Conservation (phyloP, 768 basidiomycete genomes). For the Lyophyllum semitale region DNA sequence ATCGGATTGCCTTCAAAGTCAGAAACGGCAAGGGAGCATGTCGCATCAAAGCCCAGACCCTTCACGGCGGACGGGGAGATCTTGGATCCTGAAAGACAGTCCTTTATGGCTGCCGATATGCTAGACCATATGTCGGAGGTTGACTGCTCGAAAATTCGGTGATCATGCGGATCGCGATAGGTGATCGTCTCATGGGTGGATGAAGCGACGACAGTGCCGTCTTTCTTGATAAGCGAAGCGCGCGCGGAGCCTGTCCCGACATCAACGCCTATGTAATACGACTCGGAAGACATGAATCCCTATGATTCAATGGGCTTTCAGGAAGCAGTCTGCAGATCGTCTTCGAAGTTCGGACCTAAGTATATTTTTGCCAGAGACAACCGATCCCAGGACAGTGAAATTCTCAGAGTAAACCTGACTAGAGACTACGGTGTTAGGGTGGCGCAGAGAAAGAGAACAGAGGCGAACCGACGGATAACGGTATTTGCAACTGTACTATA, state of each 20-base stretch:
- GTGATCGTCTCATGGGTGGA: conserved; percentile 82
- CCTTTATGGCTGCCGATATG: conserved; percentile 61
- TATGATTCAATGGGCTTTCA: no score
- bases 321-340: no score
- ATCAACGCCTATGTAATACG: conserved; percentile 74
- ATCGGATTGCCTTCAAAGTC: conserved; percentile 75
- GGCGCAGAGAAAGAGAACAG: no score
- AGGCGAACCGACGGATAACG: no score
- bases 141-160: conserved; percentile 96
- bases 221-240: conserved; percentile 72
- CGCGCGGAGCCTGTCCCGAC: conserved; percentile 95
- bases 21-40: conserved; percentile 91
- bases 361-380: no score
- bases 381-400: no score
- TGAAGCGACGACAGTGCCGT: conserved; percentile 76
- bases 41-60: conserved; percentile 94
- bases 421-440: no score
- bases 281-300: conserved; percentile 18
- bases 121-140: conserved; percentile 84
- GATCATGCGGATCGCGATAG: conserved; percentile 81
- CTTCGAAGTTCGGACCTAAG: no score
- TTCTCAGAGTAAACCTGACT: no score
- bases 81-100: conserved; percentile 59
- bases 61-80: conserved; percentile 65
- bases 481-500: no score